Evolutionary conservation across 192 early-diverging fungal species (phyloP).

Genomic region (Linnemannia hyalina): DNA sequence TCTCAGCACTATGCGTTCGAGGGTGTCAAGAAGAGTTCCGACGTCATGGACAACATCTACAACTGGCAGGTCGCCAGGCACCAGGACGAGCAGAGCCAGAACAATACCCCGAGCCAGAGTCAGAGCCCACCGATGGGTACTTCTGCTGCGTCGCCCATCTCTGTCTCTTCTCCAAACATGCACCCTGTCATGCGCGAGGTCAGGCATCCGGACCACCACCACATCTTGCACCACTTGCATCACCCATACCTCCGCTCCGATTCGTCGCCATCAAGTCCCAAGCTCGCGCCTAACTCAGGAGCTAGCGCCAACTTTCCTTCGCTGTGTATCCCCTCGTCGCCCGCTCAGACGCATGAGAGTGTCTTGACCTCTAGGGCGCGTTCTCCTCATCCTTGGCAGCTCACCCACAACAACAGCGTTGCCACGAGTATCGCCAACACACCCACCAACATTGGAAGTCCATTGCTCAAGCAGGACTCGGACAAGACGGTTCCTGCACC

Average conservation of each 20-base stretch:
- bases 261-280: conserved; percentile 44
- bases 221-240: conserved; percentile 51
- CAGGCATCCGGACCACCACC: conserved; percentile 54
- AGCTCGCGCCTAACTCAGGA: conserved; percentile 19
- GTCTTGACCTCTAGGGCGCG: conserved; percentile 32
- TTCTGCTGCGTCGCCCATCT: conserved; percentile 22
- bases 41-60: conserved; percentile 57
- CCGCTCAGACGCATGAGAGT: conserved; percentile 43
- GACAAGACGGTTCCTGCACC: conserved; percentile 2
- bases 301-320: conserved; percentile 36
- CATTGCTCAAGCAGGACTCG: conserved; percentile 28
- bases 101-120: conserved; percentile 7
- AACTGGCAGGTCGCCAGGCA: conserved; percentile 57
- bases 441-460: conserved; percentile 28
- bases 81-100: conserved; percentile 33
- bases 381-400: conserved; percentile 36
- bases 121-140: conserved; percentile 29
- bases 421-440: conserved; percentile 45
- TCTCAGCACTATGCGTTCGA: conserved; percentile 55
- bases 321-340: conserved; percentile 50
- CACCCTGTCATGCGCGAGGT: conserved; percentile 42
- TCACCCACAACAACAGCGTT: conserved; percentile 45
- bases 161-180: conserved; percentile 30
- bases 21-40: conserved; percentile 55
- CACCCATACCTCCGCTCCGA: conserved; percentile 51